Evolutionary conservation across 2,329 filamentous ascomycete species (phyloP).

Genomic region (Stagonosporopsis chrysanthemi): DNA sequence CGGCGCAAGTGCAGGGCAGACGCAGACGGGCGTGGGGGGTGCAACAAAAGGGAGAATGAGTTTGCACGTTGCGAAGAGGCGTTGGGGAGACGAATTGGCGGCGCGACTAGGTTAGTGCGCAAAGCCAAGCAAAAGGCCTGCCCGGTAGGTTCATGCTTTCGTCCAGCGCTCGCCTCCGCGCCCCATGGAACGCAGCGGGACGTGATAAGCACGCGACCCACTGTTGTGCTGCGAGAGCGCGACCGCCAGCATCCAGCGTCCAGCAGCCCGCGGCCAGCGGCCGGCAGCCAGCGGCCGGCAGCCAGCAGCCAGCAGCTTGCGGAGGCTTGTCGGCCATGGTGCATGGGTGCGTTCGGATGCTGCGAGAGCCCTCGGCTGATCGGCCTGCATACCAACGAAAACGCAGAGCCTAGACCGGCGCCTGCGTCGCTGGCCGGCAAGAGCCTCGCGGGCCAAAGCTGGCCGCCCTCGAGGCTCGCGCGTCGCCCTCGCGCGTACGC

Average conservation of each 20-base stretch:
- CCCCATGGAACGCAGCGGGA: slow-evolving; percentile 13
- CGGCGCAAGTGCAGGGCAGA: slow-evolving; percentile 2
- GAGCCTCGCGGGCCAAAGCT: slow-evolving; percentile 12
- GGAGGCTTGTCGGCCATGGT: not conserved
- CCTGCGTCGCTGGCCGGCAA: not conserved
- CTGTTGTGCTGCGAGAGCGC: not conserved
- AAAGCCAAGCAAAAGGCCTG: slow-evolving; percentile 14
- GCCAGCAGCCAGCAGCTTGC: too few relatives aligned
- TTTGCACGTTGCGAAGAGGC: slow-evolving; percentile 18
- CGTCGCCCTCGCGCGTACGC: not conserved
- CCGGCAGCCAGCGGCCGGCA: too few relatives aligned
- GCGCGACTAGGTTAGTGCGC: slow-evolving; percentile 15
- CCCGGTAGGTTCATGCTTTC: slow-evolving; percentile 13
- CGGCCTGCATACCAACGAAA: slow-evolving; percentile 19
- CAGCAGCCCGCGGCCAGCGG: not conserved
- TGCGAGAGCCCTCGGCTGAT: slow-evolving; percentile 12
- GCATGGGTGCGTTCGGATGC: slow-evolving; percentile 7
- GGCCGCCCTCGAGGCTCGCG: slow-evolving; percentile 1
- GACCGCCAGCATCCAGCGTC: too few relatives aligned
- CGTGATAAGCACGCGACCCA: slow-evolving; percentile 14
- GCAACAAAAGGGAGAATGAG: slow-evolving; percentile 19
- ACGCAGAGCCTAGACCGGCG: slow-evolving; percentile 10
- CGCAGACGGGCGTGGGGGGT: slow-evolving; percentile 12
- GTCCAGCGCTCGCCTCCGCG: slow-evolving; percentile 4
- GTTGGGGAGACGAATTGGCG: slow-evolving; percentile 18